Base-by-base conservation (phyloP, 495 filamentous ascomycete genomes). In the Penicillium bialowiezense region DNA sequence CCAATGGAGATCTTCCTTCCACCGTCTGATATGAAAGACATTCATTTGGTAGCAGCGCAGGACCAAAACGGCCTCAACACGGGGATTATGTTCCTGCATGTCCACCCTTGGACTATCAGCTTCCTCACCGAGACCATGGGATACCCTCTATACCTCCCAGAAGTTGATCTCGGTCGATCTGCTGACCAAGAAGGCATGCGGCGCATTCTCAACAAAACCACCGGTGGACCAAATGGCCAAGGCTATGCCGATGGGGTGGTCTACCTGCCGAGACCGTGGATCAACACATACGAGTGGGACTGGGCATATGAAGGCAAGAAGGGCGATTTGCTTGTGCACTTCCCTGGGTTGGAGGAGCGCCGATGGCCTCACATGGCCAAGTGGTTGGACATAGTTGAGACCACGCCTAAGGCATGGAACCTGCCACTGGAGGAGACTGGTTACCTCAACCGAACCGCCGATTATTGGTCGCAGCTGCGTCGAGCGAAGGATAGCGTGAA, bases 1-100 rank as follows among this genome's bases (percentile, higher is more conserved):
- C 72, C 74, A 9, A 59, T 71, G 47, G 61, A 72, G 9, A 60
- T 67, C 35, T 78, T 77, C 51, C 68, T 75, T 23, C 72, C 74
- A 1, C 73, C 74, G 1, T 32, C 56, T 14, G 63, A 68, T 21
- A 64, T 73, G 48, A 43, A 56, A 13, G 57, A 70, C 35, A 65
- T 73, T 50, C 60, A 76, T 54, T 59, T 76, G 23, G 51, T 76
- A 44, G 60, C 55, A 26, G 54, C 59, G 17, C 63, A 65, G 45
- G 66, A 70, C 42, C 58, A 57, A 12, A 66, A 66, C 24, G 61
- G 56, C 4, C 50, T 67, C 44, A 68, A 67, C 29, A 65, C 55
- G 1, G 70, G 69, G 3, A 58, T 68, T 6, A 59, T 72, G 32
- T 65, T 71, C 41, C 33, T 73, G 29, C 65, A 59, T 24, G 67